Percentiles rank a stretch among this genome's conserved stretches.
phyloP scores from a whole-genome alignment of 1,284 basidiomycete genomes.

The Agroathelia rolfsii region DNA sequence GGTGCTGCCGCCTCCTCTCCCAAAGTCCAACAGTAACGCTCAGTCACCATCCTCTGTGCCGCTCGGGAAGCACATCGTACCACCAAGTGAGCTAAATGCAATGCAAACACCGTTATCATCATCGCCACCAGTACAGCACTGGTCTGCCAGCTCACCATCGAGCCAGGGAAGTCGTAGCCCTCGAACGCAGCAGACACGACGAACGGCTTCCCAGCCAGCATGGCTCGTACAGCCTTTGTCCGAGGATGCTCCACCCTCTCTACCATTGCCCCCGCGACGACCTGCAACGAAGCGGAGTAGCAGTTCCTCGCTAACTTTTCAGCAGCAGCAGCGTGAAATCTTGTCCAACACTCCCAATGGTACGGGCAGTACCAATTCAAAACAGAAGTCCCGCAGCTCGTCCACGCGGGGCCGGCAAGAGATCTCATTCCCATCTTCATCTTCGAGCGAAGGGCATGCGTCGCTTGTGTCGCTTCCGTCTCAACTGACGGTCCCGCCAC shows the following conservation, averaged over 20 bases:
- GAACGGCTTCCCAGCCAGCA: constrained; percentile 13
- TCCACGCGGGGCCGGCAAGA: constrained; percentile 5
- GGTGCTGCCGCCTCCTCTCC: constrained; percentile 26
- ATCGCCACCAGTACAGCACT: no score
- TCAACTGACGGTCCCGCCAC: no score
- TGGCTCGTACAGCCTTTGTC: constrained; percentile 5
- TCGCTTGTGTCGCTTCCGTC: no score
- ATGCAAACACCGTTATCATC: no score
- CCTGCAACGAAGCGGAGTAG: constrained; percentile 1
- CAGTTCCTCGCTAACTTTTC: not conserved
- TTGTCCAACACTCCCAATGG: no score
- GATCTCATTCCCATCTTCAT: no score
- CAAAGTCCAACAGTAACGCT: no score
- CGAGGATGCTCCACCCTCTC: constrained; percentile 14
- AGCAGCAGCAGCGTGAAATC: no score
- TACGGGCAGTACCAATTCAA: no score
- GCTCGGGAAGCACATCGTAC: constrained; percentile 35
- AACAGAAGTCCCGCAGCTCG: constrained; percentile 6
- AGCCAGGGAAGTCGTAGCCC: constrained; percentile 4
- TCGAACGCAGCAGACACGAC: constrained; percentile 13
- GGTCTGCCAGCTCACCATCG: constrained; percentile 1
- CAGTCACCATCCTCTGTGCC: no score
- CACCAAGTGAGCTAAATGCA: constrained; percentile 36
- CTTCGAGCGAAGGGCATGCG: no score
- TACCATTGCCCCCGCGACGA: constrained; percentile 23